Evolutionary conservation across 2,329 filamentous ascomycete species (phyloP).

Genomic region (Colletotrichum sp.): DNA sequence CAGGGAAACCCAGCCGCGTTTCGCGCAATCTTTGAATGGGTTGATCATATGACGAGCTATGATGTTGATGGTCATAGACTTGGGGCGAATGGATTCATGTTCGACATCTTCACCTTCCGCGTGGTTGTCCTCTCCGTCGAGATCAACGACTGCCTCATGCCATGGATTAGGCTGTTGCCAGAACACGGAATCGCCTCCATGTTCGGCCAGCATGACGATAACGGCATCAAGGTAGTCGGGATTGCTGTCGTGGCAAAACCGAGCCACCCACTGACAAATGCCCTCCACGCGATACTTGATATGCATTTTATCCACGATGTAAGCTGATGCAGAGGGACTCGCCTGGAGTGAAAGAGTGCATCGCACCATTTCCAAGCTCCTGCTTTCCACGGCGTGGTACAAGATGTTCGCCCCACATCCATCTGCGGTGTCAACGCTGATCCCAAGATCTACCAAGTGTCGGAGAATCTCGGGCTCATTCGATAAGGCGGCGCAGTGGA

Average conservation of each 20-base stretch:
- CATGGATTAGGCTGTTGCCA: background rate
- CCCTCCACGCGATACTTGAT: background rate
- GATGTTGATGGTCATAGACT: background rate
- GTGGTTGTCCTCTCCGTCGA: rapidly evolving
- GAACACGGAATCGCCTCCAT: background rate
- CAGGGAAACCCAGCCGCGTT: background rate
- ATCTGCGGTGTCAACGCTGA: background rate
- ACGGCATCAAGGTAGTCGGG: background rate
- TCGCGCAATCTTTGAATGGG: background rate
- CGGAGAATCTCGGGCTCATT: background rate
- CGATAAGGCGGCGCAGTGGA: background rate
- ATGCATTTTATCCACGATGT: rapidly evolving
- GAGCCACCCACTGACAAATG: background rate
- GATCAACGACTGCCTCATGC: too few relatives aligned
- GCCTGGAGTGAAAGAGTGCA: background rate
- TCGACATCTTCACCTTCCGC: background rate
- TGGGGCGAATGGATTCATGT: background rate
- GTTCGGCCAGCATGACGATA: background rate
- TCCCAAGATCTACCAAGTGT: background rate
- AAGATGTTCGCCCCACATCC: background rate
- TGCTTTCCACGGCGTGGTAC: background rate
- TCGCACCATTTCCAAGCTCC: background rate
- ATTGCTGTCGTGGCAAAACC: background rate
- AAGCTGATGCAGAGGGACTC: background rate
- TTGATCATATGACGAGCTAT: rapidly evolving